Percentiles rank a stretch among this genome's conserved stretches.
phyloP scores from a whole-genome alignment of 441 rosid species.

The Gossypium davidsonii region DNA sequence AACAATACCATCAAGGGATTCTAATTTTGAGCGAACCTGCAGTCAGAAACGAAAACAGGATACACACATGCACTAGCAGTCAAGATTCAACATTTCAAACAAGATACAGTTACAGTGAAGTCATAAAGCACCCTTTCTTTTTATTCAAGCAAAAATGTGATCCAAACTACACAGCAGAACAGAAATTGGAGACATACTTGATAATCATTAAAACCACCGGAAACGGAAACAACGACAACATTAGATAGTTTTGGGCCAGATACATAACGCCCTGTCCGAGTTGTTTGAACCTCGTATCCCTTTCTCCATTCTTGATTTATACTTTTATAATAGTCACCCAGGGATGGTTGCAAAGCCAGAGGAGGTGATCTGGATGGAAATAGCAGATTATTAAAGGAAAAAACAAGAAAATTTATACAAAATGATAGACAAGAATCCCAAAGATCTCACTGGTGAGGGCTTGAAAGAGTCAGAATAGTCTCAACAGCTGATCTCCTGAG shows the following conservation, averaged over 20 bases:
- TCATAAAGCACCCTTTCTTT: constrained; percentile 4
- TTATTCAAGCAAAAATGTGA: constrained; percentile 5
- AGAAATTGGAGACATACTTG: constrained; percentile 45
- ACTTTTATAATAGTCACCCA: constrained; percentile 72
- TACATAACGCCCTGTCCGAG: constrained; percentile 39
- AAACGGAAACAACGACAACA: constrained; percentile 72
- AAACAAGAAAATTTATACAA: constrained; percentile 20
- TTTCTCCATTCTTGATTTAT: constrained; percentile 82
- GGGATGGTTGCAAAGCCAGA: constrained; percentile 90
- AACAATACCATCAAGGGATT: constrained; percentile 85
- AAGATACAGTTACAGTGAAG: neutral
- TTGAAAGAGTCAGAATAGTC: constrained; percentile 88
- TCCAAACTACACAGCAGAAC: neutral
- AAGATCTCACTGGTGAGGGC: constrained; percentile 83
- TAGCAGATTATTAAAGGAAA: constrained; percentile 6
- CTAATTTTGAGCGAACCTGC: constrained; percentile 80
- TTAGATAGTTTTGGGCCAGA: constrained; percentile 67
- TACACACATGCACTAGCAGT: neutral
- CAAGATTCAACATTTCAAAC: neutral
- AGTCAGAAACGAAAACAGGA: constrained; percentile 15
- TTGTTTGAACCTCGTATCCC: constrained; percentile 59
- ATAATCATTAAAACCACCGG: constrained; percentile 88
- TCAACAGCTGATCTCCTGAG: constrained; percentile 74
- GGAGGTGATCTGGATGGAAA: constrained; percentile 85
- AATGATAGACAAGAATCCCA: constrained; percentile 7